Conservation (phyloP, 345 rosid genomes). For the Excoecaria cochinchinensis region DNA sequence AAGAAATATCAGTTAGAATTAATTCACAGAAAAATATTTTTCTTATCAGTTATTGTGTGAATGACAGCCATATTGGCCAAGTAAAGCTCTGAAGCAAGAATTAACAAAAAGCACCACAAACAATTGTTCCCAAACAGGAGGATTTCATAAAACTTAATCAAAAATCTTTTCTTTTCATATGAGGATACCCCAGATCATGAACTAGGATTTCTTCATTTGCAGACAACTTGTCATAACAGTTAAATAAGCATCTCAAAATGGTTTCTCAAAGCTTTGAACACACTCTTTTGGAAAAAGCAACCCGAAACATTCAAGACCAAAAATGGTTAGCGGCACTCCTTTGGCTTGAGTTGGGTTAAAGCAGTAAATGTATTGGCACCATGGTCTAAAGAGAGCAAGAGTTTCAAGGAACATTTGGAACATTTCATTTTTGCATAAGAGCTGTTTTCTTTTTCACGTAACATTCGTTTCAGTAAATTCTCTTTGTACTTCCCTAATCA, state of each 20-base stretch:
- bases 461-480: too few species aligned
- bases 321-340: too few species aligned
- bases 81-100: not conserved
- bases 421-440: too few species aligned
- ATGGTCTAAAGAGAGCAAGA: too few species aligned
- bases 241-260: slow-evolving; percentile 1
- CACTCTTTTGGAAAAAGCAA: not conserved
- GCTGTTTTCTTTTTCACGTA: too few species aligned
- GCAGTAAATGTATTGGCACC: too few species aligned
- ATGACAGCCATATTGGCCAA: not conserved
- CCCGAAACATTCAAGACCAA: too few species aligned
- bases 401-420: too few species aligned
- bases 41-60: not conserved
- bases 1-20: slow-evolving; percentile 13
- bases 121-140: not conserved
- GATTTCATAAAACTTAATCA: not conserved
- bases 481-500: too few species aligned
- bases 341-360: too few species aligned
- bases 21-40: not conserved
- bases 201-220: not conserved
- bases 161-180: not conserved
- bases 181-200: not conserved
- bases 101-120: not conserved
- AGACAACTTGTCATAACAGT: not conserved
- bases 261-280: not conserved